These are phyloP conservation scores for Boechera divaricarpa DNA, from an alignment of 345 rosid species.

Conservation along the genomic window DNA sequence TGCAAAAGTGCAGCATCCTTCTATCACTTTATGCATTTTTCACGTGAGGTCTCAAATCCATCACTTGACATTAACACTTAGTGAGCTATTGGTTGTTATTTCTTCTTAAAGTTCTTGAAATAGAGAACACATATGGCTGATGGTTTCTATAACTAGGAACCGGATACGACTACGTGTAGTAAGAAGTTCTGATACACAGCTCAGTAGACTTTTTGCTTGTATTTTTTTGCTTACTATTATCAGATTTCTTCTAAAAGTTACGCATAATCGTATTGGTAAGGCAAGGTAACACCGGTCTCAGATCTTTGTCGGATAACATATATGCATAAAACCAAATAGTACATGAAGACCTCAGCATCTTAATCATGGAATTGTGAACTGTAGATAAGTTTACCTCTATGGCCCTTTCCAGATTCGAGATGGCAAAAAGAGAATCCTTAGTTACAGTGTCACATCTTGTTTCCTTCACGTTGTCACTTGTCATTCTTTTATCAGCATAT, in stretches of 20 bases:
- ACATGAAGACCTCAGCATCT: neutral
- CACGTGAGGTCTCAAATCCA: slow-evolving; percentile 19
- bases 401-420: slow-evolving; percentile 13
- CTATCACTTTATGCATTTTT: slow-evolving; percentile 28
- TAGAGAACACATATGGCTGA: slow-evolving; percentile 5
- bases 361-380: slow-evolving; percentile 7
- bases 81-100: slow-evolving; percentile 13
- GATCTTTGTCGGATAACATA: slow-evolving; percentile 17
- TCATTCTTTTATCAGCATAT: slow-evolving; percentile 34
- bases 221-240: neutral
- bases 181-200: neutral
- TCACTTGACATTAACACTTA: slow-evolving; percentile 13
- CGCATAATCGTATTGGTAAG: neutral
- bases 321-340: neutral
- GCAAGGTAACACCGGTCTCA: neutral
- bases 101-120: slow-evolving; percentile 1
- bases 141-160: neutral
- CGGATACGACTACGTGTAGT: neutral
- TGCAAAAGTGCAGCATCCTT: slow-evolving; percentile 36
- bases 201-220: neutral
- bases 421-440: slow-evolving; percentile 16
- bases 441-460: slow-evolving; percentile 11
- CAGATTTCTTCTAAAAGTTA: neutral
- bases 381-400: slow-evolving; percentile 15
- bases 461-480: slow-evolving; percentile 19